A percentile compares a stretch with the other conserved stretches of the same genome.
Evolutionary conservation across 2,329 filamentous ascomycete genomes (phyloP).

Genomic region (Fusarium hainanense): DNA sequence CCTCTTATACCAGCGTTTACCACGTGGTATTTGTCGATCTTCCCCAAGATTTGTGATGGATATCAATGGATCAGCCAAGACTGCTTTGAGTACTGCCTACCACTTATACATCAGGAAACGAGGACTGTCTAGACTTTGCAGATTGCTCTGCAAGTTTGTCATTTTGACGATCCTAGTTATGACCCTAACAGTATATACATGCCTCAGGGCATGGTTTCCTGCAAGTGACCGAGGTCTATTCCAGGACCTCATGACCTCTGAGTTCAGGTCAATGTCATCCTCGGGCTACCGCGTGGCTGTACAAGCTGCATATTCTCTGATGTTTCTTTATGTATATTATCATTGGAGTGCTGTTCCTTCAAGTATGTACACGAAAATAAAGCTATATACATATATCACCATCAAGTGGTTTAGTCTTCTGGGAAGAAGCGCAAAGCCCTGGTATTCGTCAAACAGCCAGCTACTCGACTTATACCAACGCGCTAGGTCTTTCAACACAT

Average conservation of each 20-base stretch:
- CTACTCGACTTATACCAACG: neutral
- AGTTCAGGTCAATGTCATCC: neutral
- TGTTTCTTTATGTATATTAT: neutral
- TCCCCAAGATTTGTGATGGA: neutral
- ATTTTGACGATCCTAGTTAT: neutral
- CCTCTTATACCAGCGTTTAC: neutral
- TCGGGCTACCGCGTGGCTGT: neutral
- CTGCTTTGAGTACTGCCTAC: neutral
- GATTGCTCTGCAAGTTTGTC: neutral
- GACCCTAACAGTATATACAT: neutral
- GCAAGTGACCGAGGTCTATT: neutral
- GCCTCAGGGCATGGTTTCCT: neutral
- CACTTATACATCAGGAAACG: neutral
- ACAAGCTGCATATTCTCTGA: neutral
- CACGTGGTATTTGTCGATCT: neutral
- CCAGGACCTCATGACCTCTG: neutral
- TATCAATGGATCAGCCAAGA: neutral
- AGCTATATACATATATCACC: conserved; percentile 1
- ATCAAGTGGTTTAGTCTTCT: neutral
- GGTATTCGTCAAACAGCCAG: conserved; percentile 20
- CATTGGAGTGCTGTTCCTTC: neutral
- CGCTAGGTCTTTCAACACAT: neutral
- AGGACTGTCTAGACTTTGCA: neutral
- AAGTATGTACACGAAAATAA: conserved; percentile 35
- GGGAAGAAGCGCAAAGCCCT: neutral